Base-by-base conservation (phyloP, 2,329 filamentous ascomycete genomes). In the Tolypocladium pustulatum region DNA sequence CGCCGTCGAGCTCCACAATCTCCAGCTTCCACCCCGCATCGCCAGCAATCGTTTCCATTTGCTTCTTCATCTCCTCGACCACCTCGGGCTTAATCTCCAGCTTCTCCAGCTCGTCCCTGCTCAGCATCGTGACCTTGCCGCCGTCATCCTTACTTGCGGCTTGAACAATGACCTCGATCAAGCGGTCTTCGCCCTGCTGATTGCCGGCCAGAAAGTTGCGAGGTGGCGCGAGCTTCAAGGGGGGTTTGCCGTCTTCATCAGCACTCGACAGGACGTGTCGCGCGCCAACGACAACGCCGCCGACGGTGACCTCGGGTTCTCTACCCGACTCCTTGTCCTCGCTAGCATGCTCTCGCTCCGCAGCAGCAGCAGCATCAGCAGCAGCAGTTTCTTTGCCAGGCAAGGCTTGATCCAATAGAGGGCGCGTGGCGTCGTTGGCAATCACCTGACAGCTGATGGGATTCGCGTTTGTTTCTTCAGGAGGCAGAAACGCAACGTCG, bases 401-500 rank as follows among this genome's bases (percentile, higher is more conserved):
- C 69, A 71, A 71, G 68, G 66, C 55, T 37, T 72, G 67, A 3
- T 69, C 71, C 13, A 73, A 37, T 2, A 71, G 61, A 32, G 67
- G 80, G 61, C 61, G 76, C 67, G 13, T 84, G 75, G 40, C 55
- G 2, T 64, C 62, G 34, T 84, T 67, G 20, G 92, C 76, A 56
- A 97, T 86, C 58, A 87, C 84, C 32, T 83, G 82, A 70, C 92
- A 97, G 61, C 80, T 83, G 61, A 97, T 91, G 12, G 83, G 75
- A 69, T 96, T 88, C 7, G 90, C 86, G 59, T 84, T 83, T 58
- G 88, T 88, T 61, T 90, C 87, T 65, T 88, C 85, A 0, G 91
- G 90, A 0, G 92, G 91, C 57, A 88, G 77, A 71, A 97, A 97
- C 12, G 91, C 91, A 12, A 90, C 84, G 65, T 97, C 92, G 68